Evolutionary conservation across 177 flowering plant genomes (phyloP), one percentile per base, ranked within the genome.

Genomic region (Vitis hybrid): DNA sequence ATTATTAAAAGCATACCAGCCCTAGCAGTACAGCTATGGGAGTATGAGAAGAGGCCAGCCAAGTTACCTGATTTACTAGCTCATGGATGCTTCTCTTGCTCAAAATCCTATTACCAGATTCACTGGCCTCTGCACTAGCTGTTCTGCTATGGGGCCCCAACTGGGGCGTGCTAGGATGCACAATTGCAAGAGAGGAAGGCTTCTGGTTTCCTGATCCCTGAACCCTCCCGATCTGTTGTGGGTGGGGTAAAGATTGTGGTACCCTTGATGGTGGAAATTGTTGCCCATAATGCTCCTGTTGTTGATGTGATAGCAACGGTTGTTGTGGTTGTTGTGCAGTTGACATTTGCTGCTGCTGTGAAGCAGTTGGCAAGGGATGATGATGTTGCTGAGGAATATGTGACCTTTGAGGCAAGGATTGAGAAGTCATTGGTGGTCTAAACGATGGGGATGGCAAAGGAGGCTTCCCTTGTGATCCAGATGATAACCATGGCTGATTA

Each of bases 31-130:
- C 45, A 40, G 5, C 0, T 40, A 40, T 40, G 45, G 45, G 8
- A 40, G 12, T 23, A 23, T 21, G 8, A 63, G 11, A 62, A 15
- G 72, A 58, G 56, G 51, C 40, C 5, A 59, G 40, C 1, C 70
- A 2, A 19, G 15, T 70, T 23, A 90, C 99, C 95, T 95, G 98
- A 62, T 76, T 75, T 23, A 93, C 85, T 66, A 93, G 72, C 74
- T 93, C 97, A 40, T 89, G 92, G 73, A 95, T 91, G 83, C 87
- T 93, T 84, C 98, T 83, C 84, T 93, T 95, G 81, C 89, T 79
- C 13, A 95, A 79, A 73, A 93, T 84, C 54, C 87, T 84, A 71
- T 65, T 83, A 57, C 84, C 72, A 62, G 83, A 74, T 75, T 89
- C 97, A 56, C 77, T 83, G 51, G 71, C 61, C 61, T 90, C 97